Percentiles rank a stretch among this genome's conserved stretches.
These are phyloP conservation scores for Lactifluus pinguis DNA, from an alignment of 768 basidiomycete genomes.

Conservation along the genomic window DNA sequence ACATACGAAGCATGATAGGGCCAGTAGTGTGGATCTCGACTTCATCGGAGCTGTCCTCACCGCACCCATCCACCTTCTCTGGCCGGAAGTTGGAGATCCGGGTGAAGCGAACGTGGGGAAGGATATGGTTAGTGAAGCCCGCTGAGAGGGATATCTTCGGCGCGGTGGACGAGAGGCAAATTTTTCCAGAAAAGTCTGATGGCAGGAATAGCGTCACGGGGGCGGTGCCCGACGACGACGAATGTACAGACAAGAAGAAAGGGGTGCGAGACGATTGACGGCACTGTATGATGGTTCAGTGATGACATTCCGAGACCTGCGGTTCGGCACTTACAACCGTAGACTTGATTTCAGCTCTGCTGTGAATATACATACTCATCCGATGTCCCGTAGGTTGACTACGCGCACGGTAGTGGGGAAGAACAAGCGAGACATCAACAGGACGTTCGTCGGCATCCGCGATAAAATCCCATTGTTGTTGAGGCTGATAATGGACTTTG, in stretches of 20 bases:
- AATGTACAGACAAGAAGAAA: slow-evolving; percentile 46
- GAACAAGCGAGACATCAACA: slow-evolving; percentile 56
- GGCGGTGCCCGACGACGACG: slow-evolving; percentile 44
- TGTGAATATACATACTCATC: slow-evolving; percentile 57
- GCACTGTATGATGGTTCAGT: slow-evolving; percentile 18
- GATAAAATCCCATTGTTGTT: slow-evolving; percentile 48
- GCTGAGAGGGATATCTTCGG: slow-evolving; percentile 44
- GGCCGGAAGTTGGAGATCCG: slow-evolving; percentile 21
- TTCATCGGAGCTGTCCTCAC: slow-evolving; percentile 36
- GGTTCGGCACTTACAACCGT: slow-evolving; percentile 51
- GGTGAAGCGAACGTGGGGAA: slow-evolving; percentile 26
- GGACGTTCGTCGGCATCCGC: slow-evolving; percentile 44
- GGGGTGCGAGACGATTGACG: slow-evolving; percentile 26
- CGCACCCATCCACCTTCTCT: slow-evolving; percentile 20
- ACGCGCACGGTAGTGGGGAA: slow-evolving; percentile 73
- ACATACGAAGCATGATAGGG: slow-evolving; percentile 63
- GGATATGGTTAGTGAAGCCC: slow-evolving; percentile 63
- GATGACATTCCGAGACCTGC: not conserved
- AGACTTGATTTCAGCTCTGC: slow-evolving; percentile 47
- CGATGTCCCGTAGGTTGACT: slow-evolving; percentile 65
- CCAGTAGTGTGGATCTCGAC: slow-evolving; percentile 56
- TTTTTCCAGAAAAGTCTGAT: slow-evolving; percentile 67
- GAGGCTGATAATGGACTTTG: slow-evolving; percentile 19
- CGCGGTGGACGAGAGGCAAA: slow-evolving; percentile 44
- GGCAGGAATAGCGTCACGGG: slow-evolving; percentile 71